These are phyloP conservation scores for Tuber melanosporum DNA, from an alignment of 495 filamentous ascomycete genomes.

Conservation along the genomic window DNA sequence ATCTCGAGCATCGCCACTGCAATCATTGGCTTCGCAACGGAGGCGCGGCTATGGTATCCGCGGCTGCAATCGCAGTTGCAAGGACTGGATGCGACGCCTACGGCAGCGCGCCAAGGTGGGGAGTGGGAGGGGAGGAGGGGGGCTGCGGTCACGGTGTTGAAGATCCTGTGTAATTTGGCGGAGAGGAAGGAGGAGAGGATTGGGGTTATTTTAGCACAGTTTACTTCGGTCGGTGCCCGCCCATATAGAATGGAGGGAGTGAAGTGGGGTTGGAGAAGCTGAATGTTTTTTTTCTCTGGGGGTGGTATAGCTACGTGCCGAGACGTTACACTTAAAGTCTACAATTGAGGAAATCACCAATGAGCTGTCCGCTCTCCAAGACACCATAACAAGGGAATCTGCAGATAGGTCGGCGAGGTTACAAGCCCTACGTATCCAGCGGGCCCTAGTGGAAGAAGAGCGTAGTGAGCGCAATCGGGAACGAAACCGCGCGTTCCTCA, in stretches of 20 bases:
- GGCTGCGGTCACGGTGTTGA: neutral
- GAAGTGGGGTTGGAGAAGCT: neutral
- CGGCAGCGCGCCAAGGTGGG: neutral
- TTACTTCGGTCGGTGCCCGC: neutral
- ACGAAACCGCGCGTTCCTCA: neutral
- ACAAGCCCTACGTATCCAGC: neutral
- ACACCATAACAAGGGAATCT: neutral
- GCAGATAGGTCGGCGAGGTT: neutral
- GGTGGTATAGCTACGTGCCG: neutral
- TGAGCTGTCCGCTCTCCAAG: neutral
- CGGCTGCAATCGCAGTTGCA: neutral
- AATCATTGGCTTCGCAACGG: neutral
- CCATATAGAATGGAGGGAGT: neutral
- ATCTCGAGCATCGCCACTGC: neutral
- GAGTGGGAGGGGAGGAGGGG: neutral
- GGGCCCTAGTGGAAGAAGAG: neutral
- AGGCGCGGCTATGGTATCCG: neutral
- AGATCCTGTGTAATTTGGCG: neutral
- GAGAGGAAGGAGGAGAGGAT: neutral
- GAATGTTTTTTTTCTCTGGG: neutral
- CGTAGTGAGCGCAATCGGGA: neutral
- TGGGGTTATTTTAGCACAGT: neutral
- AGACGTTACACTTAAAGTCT: neutral
- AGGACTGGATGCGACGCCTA: neutral
- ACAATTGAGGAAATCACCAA: neutral